phyloP scores from a whole-genome alignment of 164 flowering plant species.

The Euptelea pleiosperma region DNA sequence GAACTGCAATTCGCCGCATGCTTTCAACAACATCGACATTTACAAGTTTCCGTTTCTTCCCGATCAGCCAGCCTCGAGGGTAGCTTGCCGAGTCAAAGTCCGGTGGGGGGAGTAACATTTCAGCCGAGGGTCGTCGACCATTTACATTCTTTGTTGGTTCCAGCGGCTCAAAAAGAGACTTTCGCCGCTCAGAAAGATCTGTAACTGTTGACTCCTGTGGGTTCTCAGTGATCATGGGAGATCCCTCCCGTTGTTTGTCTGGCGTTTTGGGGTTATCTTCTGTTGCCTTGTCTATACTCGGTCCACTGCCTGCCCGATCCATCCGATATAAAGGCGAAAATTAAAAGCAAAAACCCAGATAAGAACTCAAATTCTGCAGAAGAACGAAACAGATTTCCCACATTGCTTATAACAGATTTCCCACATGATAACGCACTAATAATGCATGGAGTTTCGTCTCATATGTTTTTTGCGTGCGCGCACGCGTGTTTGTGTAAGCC shows the following conservation, averaged over 20 bases:
- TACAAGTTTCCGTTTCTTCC: slow-evolving; percentile 93
- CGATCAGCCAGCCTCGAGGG: slow-evolving; percentile 84
- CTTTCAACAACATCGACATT: slow-evolving; percentile 96
- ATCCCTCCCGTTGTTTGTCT: slow-evolving; percentile 36
- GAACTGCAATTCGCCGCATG: slow-evolving; percentile 90
- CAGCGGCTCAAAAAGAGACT: slow-evolving; percentile 83
- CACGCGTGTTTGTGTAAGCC: no score
- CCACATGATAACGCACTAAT: no score
- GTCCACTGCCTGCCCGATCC: slow-evolving; percentile 32
- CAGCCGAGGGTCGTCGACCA: slow-evolving; percentile 50
- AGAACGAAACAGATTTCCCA: no score
- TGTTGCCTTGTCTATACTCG: slow-evolving; percentile 29
- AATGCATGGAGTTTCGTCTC: no score
- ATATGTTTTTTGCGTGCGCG: no score
- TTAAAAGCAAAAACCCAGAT: no score
- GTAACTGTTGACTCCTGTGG: slow-evolving; percentile 27
- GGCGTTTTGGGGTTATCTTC: slow-evolving; percentile 31
- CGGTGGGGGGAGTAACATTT: slow-evolving; percentile 80
- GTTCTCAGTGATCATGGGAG: slow-evolving; percentile 19
- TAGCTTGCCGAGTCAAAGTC: slow-evolving; percentile 79
- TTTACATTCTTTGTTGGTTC: slow-evolving; percentile 45
- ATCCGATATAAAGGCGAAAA: no score
- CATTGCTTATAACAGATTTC: no score
- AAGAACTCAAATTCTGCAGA: no score
- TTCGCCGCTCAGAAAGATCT: slow-evolving; percentile 71